Evolutionary conservation across 768 basidiomycete genomes (phyloP).

Genomic region (Tylopilus intermedius): DNA sequence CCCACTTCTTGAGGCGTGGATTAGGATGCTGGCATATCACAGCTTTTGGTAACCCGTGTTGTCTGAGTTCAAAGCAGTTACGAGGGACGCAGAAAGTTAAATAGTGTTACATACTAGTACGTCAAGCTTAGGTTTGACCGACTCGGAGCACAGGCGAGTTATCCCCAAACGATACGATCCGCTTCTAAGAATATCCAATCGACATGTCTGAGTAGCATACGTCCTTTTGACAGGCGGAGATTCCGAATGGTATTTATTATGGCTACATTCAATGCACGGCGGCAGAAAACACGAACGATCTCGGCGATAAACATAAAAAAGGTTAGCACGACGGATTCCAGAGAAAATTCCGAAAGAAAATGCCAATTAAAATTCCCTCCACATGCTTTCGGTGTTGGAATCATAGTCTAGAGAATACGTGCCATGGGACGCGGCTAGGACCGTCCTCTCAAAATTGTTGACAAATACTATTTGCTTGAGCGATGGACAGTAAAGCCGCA

Average conservation of each 20-base stretch:
- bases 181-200: not conserved
- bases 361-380: constrained; percentile 31
- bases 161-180: constrained; percentile 6
- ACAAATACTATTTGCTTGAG: constrained; percentile 56
- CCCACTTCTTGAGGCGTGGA: not conserved
- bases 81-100: constrained; percentile 1
- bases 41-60: constrained; percentile 4
- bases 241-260: constrained; percentile 6
- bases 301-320: constrained; percentile 4
- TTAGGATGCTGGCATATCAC: constrained; percentile 11
- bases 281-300: constrained; percentile 4
- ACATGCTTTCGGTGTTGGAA: constrained; percentile 20
- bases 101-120: constrained; percentile 18
- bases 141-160: not conserved
- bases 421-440: constrained; percentile 35
- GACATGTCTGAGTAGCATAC: not conserved
- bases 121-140: constrained; percentile 23
- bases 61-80: constrained; percentile 19
- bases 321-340: not conserved
- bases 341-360: constrained; percentile 7
- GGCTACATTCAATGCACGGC: constrained; percentile 17
- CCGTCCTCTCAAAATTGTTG: constrained; percentile 55
- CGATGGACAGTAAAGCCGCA: constrained; percentile 55
- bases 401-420: constrained; percentile 26
- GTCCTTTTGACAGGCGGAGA: constrained; percentile 7